Evolutionary conservation across 2,329 filamentous ascomycete species (phyloP), one percentile per base, ranked within the genome.

Genomic region (Pseudophaeomoniella oleicola): DNA sequence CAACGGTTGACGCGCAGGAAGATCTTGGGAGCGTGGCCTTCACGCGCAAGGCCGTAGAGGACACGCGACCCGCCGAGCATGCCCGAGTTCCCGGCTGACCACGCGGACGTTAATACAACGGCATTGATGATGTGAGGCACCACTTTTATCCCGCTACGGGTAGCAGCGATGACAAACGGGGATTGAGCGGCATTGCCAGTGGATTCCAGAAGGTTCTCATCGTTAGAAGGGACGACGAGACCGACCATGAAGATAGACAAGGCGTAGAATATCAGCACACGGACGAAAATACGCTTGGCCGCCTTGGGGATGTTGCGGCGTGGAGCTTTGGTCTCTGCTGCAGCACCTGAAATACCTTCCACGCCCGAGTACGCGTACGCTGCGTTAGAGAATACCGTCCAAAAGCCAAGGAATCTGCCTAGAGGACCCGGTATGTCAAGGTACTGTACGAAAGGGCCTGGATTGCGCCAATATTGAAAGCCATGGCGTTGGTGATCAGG

Each of bases 291-390:
- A 34, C 85, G 67, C 54, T 76, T 80, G 64, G 86, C 85, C 36
- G 81, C 81, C 40, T 76, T 72, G 4, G 82, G 82, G 42, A 88
- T 77, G 12, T 75, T 81, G 55, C 72, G 74, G 51, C 81, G 74
- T 1, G 82, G 82, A 58, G 86, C 85, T 59, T 85, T 78, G 0
- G 81, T 80, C 57, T 86, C 80, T 37, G 78, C 81, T 19, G 83
- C 79, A 0, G 81, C 85, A 11, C 86, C 78, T 59, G 80, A 81
- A 35, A 85, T 77, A 32, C 85, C 63, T 51, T 86, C 81, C 2
- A 79, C 81, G 40, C 80, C 81, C 3, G 85, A 67, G 52, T 82
- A 87, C 39, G 82, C 81, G 46, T 87, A 87, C 3, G 80, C 81
- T 1, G 81, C 81, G 35, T 58, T 51, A 34, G 58, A 55, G 39